Conservation (phyloP, 257 asterid genomes). For the Solanum chmielewskii region DNA sequence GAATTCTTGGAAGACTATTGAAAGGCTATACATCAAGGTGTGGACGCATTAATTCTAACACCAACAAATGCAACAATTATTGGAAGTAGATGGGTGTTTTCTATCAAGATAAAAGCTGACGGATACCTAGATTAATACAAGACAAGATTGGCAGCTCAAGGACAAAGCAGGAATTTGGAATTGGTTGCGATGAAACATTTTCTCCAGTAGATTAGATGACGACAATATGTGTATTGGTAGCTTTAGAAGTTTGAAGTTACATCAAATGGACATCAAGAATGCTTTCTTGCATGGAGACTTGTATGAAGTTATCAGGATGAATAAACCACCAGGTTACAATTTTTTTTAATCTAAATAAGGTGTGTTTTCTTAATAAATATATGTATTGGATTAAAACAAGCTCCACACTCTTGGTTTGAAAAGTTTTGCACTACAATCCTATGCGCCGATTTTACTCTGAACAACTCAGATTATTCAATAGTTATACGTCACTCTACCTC, state of each 20-base stretch:
- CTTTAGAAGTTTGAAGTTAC: background rate
- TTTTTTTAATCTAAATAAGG: background rate
- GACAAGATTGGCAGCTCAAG: background rate
- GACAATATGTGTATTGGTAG: background rate
- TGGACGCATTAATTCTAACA: too few relatives aligned
- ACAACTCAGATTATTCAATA: too few relatives aligned
- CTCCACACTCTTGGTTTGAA: too few relatives aligned
- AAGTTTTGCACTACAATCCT: too few relatives aligned
- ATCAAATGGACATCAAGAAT: background rate
- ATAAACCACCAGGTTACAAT: too few relatives aligned
- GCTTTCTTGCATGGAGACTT: background rate
- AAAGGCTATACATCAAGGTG: too few relatives aligned
- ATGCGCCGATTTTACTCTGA: too few relatives aligned
- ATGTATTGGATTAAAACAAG: too few relatives aligned
- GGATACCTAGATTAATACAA: background rate
- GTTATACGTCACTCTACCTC: too few relatives aligned
- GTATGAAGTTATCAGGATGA: background rate
- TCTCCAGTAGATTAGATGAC: background rate
- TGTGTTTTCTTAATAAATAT: background rate
- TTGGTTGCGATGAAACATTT: background rate
- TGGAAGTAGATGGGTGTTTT: background rate
- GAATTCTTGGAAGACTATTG: too few relatives aligned
- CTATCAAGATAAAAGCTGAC: background rate
- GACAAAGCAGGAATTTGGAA: background rate
- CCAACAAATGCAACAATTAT: background rate